phyloP scores from a whole-genome alignment of 1,284 basidiomycete genomes.

The Tylopilus orsonianus region DNA sequence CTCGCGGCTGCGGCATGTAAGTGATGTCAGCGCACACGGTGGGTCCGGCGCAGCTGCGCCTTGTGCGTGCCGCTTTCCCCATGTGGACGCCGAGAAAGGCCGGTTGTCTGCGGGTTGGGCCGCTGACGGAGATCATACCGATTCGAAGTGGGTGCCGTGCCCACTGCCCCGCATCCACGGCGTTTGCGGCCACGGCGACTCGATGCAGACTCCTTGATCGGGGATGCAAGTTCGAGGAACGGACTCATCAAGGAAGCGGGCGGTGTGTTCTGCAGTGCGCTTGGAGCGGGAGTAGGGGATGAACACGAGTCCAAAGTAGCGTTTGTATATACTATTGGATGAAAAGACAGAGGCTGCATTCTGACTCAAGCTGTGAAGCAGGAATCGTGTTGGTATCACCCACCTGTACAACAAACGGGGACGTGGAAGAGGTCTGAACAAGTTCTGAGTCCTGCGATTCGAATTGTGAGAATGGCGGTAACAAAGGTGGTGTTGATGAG shows the following conservation, averaged over 20 bases:
- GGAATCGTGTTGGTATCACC: constrained; percentile 36
- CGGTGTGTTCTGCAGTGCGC: constrained; percentile 7
- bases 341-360: constrained; percentile 31
- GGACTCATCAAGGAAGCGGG: constrained; percentile 12
- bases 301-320: constrained; percentile 35
- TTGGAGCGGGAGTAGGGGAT: constrained; percentile 10
- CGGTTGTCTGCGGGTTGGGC: constrained; percentile 15
- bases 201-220: constrained; percentile 7
- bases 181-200: constrained; percentile 11
- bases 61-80: constrained; percentile 8
- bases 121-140: constrained; percentile 35
- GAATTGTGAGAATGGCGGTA: constrained; percentile 21
- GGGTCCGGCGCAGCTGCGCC: constrained; percentile 18
- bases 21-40: constrained; percentile 15
- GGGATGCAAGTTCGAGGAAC: constrained; percentile 12
- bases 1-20: constrained; percentile 2
- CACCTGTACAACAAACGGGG: constrained; percentile 49
- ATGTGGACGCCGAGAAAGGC: constrained; percentile 18
- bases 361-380: constrained; percentile 40
- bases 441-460: constrained; percentile 46
- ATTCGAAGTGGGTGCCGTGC: constrained; percentile 12
- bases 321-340: constrained; percentile 38
- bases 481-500: constrained; percentile 29
- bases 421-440: constrained; percentile 51
- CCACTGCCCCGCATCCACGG: constrained; percentile 10